Evolutionary conservation across 2,329 filamentous ascomycete species (phyloP).

Genomic region (Scleromitrula shiraiana): DNA sequence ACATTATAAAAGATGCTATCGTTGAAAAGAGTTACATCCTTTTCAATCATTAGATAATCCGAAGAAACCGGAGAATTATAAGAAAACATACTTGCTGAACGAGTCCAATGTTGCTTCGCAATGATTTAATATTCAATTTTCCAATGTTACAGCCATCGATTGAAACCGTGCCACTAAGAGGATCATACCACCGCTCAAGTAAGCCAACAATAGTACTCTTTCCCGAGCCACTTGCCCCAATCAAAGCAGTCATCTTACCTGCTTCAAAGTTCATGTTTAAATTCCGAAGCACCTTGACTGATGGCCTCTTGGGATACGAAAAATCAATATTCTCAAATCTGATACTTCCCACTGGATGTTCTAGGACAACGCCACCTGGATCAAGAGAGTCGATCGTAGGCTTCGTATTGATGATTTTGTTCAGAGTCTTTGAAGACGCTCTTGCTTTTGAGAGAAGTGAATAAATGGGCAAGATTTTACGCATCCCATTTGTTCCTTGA

Average conservation of each 20-base stretch:
- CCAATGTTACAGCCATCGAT: constrained; percentile 26
- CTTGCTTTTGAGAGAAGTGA: background rate
- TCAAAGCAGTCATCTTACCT: constrained; percentile 32
- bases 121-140: constrained; percentile 22
- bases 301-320: constrained; percentile 25
- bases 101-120: constrained; percentile 18
- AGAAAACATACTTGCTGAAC: constrained; percentile 38
- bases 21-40: constrained; percentile 43
- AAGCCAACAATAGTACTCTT: constrained; percentile 34
- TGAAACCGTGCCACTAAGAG: constrained; percentile 26
- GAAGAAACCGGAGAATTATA: background rate
- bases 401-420: background rate
- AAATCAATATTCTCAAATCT: constrained; percentile 8
- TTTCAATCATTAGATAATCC: constrained; percentile 67
- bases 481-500: constrained; percentile 1
- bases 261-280: constrained; percentile 33
- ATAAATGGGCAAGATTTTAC: background rate
- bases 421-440: background rate
- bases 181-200: constrained; percentile 35
- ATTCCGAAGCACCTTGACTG: constrained; percentile 27
- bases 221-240: constrained; percentile 37
- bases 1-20: constrained; percentile 33
- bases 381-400: background rate
- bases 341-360: constrained; percentile 44
- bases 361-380: constrained; percentile 20